Conservation (phyloP, 2,329 filamentous ascomycete genomes). For the Cucurbitaria berberidis region DNA sequence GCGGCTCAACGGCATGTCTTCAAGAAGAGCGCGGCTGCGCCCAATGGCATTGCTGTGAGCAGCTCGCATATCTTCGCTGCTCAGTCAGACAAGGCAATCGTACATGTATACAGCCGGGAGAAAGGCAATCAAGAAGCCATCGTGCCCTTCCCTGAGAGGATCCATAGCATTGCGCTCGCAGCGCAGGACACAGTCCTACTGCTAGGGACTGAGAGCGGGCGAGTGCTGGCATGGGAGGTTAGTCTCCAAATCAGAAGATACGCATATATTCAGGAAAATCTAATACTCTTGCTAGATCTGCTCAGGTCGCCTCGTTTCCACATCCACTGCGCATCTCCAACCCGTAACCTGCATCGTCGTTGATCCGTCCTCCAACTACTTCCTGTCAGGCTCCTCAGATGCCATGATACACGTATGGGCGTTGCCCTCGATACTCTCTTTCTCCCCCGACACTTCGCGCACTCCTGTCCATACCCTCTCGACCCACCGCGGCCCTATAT, state of each 20-base stretch:
- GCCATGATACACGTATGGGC: slow-evolving; percentile 94
- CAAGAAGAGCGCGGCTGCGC: slow-evolving; percentile 88
- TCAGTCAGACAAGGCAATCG: slow-evolving; percentile 86
- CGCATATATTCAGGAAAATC: neutral
- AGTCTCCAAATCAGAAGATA: slow-evolving; percentile 29
- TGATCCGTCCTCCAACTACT: slow-evolving; percentile 71
- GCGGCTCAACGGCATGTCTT: slow-evolving; percentile 76
- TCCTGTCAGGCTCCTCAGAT: slow-evolving; percentile 82
- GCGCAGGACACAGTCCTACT: slow-evolving; percentile 72
- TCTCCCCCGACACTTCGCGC: slow-evolving; percentile 58
- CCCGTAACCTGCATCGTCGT: slow-evolving; percentile 76
- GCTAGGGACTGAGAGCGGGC: slow-evolving; percentile 82
- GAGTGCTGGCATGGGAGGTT: slow-evolving; percentile 93
- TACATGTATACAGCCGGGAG: slow-evolving; percentile 87
- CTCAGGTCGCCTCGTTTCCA: slow-evolving; percentile 77
- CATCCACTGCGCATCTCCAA: slow-evolving; percentile 79
- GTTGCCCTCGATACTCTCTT: slow-evolving; percentile 73
- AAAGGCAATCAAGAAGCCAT: slow-evolving; percentile 87
- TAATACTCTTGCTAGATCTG: slow-evolving; percentile 60
- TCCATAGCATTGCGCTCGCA: slow-evolving; percentile 76
- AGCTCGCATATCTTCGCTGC: slow-evolving; percentile 87
- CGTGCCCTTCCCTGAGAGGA: slow-evolving; percentile 85
- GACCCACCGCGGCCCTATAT: slow-evolving; percentile 77
- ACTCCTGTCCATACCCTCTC: slow-evolving; percentile 80
- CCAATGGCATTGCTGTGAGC: slow-evolving; percentile 80